Evolutionary conservation across 169 alveolate genomes (phyloP).

Genomic region (Plasmodium gonderi): DNA sequence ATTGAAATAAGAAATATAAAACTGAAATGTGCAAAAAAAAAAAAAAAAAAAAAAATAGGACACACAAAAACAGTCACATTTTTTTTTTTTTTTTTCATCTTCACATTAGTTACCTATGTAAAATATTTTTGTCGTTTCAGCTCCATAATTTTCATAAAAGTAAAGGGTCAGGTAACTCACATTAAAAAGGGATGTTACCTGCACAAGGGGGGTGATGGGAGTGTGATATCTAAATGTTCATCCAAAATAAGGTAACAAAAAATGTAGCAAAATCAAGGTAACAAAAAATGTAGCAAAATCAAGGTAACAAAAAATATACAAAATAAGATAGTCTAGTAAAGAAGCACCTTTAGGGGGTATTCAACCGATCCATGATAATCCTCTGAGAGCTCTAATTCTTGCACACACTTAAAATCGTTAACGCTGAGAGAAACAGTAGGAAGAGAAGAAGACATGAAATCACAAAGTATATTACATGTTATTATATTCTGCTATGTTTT

Average conservation of each 20-base stretch:
- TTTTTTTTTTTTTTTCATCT: not conserved
- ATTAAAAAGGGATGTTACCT: constrained; percentile 82
- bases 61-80: not conserved
- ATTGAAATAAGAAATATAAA: not conserved
- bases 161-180: constrained; percentile 79
- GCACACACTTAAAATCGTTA: constrained; percentile 78
- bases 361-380: constrained; percentile 87
- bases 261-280: not conserved
- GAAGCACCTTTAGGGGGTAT: constrained; percentile 80
- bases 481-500: too few species aligned
- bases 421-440: constrained; percentile 42
- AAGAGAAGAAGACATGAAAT: too few species aligned
- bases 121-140: constrained; percentile 79
- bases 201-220: not conserved
- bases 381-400: constrained; percentile 79
- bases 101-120: constrained; percentile 67
- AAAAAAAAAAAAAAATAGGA: constrained; percentile 13
- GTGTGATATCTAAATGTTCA: not conserved
- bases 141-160: constrained; percentile 79
- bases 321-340: not conserved
- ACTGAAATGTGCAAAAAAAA: not conserved
- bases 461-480: too few species aligned
- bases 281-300: not conserved
- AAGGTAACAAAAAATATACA: not conserved
- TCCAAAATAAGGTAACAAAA: not conserved